A percentile compares a stretch with the other conserved stretches of the same genome.
Evolutionary conservation across 371 early-diverging fungal genomes (phyloP).

Genomic region (Mortierella sp.): DNA sequence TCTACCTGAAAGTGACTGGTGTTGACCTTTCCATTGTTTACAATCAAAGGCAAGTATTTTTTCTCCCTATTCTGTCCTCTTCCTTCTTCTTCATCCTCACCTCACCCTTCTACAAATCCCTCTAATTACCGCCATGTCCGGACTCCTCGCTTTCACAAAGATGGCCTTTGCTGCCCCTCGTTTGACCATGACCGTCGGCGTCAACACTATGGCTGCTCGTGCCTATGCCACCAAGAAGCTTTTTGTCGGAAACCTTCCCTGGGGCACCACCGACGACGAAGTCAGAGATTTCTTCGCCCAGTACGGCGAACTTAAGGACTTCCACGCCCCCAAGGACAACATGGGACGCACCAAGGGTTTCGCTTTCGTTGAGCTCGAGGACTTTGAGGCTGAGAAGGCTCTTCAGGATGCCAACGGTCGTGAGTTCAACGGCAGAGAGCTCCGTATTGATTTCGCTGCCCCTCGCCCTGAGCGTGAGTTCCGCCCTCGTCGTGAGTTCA

Average conservation of each 20-base stretch:
- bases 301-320: slow-evolving; percentile 54
- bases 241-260: slow-evolving; percentile 78
- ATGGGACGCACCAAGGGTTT: slow-evolving; percentile 79
- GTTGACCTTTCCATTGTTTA: background rate
- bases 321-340: slow-evolving; percentile 61
- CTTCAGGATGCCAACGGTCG: slow-evolving; percentile 67
- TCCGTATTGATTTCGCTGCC: slow-evolving; percentile 62
- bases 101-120: background rate
- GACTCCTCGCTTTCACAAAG: slow-evolving; percentile 52
- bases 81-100: background rate
- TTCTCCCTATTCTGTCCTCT: slow-evolving; percentile 6
- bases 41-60: background rate
- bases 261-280: slow-evolving; percentile 66
- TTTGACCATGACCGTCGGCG: slow-evolving; percentile 20
- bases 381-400: slow-evolving; percentile 66
- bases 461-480: slow-evolving; percentile 21
- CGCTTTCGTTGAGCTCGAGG: slow-evolving; percentile 78
- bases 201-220: slow-evolving; percentile 51
- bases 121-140: slow-evolving; percentile 35
- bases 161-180: slow-evolving; percentile 52
- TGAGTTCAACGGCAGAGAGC: slow-evolving; percentile 72
- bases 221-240: slow-evolving; percentile 66
- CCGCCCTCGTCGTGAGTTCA: slow-evolving; percentile 24
- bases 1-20: background rate
- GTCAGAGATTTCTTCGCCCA: slow-evolving; percentile 62